Evolutionary conservation across 495 filamentous ascomycete genomes (phyloP), one percentile per base, ranked within the genome.

Genomic region (Eremomyces bilateralis): DNA sequence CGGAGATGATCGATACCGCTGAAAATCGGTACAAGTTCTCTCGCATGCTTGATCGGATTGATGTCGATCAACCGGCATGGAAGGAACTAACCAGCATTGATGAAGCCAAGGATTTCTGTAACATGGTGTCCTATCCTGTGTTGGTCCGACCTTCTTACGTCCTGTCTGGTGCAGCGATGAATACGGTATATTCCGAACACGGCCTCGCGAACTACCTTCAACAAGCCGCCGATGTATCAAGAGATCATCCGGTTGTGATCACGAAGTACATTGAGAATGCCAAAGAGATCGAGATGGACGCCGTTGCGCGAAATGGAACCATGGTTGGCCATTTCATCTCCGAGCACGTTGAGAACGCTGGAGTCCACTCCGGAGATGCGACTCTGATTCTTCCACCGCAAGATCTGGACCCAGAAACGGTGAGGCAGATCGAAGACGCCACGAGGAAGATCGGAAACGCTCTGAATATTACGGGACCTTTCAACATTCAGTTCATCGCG

Each of bases 21-120:
- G 88, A 97, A 58, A 97, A 97, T 54, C 73, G 88, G 15, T 93
- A 92, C 53, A 94, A 97, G 59, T 97, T 97, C 62, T 94, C 85
- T 3, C 82, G 83, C 44, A 95, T 97, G 57, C 62, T 97, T 24
- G 88, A 97, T 53, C 75, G 80, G 39, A 91, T 95, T 39, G 73
- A 71, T 28, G 82, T 97, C 31, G 88, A 97, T 48, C 88, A 97
- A 52, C 88, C 88, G 15, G 74, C 79, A 3, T 97, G 88, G 88
- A 93, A 93, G 59, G 88, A 97, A 50, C 63, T 97, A 18, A 92
- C 82, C 4, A 92, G 80, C 44, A 71, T 91, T 32, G 72, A 80
- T 20, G 88, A 82, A 33, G 88, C 88, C 10, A 72, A 69, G 39
- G 64, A 62, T 21, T 97, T 97, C 53, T 91, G 85, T 42, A 59